Conservation (phyloP, 2,329 filamentous ascomycete species). For the Gliomastix tumulicola region DNA sequence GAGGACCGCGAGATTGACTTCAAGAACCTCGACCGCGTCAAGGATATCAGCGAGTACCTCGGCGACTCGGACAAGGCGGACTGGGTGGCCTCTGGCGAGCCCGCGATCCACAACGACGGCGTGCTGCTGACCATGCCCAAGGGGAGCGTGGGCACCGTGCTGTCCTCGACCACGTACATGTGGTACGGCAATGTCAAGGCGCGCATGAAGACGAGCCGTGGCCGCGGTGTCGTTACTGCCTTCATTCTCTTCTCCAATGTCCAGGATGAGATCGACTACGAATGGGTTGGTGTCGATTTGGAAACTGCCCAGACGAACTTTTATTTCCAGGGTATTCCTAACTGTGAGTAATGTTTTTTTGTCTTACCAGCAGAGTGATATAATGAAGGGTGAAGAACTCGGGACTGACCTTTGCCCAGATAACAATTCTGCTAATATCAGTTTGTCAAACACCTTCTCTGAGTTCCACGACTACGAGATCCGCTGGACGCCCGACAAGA, state of each 20-base stretch:
- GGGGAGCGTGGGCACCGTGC: slow-evolving; percentile 76
- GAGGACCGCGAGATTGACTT: slow-evolving; percentile 68
- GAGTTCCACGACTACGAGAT: slow-evolving; percentile 89
- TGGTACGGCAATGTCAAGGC: slow-evolving; percentile 96
- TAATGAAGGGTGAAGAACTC: too few species aligned
- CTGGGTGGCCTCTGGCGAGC: slow-evolving; percentile 82
- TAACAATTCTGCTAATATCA: slow-evolving; percentile 66
- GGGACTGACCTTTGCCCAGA: too few species aligned
- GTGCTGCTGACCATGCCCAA: slow-evolving; percentile 85
- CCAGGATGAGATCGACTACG: slow-evolving; percentile 98
- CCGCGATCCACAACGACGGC: slow-evolving; percentile 59
- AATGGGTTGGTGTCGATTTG: slow-evolving; percentile 81
- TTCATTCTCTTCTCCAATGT: slow-evolving; percentile 95
- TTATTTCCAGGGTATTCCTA: slow-evolving; percentile 89
- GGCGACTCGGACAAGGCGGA: slow-evolving; percentile 74
- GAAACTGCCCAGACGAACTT: slow-evolving; percentile 83
- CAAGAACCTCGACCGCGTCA: slow-evolving; percentile 60
- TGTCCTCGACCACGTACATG: slow-evolving; percentile 79
- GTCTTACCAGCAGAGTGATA: too few species aligned
- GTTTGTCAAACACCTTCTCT: slow-evolving; percentile 61
- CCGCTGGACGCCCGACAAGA: slow-evolving; percentile 80
- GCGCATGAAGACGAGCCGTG: slow-evolving; percentile 75
- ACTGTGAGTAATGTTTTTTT: slow-evolving; percentile 64
- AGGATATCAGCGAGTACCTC: slow-evolving; percentile 73
- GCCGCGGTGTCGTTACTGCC: slow-evolving; percentile 86